Evolutionary conservation across 2,329 filamentous ascomycete species (phyloP).

Genomic region (Alternaria burnsii): DNA sequence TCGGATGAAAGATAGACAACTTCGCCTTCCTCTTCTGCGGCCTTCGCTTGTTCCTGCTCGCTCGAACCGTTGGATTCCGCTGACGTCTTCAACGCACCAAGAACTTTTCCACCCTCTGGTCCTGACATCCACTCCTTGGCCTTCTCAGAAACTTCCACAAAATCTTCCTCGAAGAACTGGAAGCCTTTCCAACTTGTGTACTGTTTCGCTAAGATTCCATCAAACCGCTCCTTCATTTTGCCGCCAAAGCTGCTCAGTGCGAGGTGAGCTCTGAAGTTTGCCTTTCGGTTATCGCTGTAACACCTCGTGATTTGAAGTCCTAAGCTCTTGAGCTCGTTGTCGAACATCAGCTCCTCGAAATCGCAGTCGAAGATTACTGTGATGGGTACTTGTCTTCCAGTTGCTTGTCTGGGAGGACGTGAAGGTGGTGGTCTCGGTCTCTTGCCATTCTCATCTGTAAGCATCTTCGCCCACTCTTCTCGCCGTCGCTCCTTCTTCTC

Average conservation of each 20-base stretch:
- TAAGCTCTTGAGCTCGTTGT: slow-evolving; percentile 84
- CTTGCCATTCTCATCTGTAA: slow-evolving; percentile 32
- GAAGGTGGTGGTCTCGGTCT: slow-evolving; percentile 27
- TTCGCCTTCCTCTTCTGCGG: slow-evolving; percentile 57
- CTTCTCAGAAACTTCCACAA: slow-evolving; percentile 71
- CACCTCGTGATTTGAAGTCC: slow-evolving; percentile 83
- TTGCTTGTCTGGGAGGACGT: slow-evolving; percentile 32
- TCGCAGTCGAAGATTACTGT: slow-evolving; percentile 88
- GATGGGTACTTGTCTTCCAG: slow-evolving; percentile 72
- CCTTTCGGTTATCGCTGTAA: slow-evolving; percentile 85
- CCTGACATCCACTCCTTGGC: slow-evolving; percentile 74
- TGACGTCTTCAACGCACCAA: slow-evolving; percentile 62
- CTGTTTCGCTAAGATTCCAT: slow-evolving; percentile 74
- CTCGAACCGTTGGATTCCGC: slow-evolving; percentile 52
- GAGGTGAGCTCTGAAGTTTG: slow-evolving; percentile 74
- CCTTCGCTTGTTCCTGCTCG: slow-evolving; percentile 27
- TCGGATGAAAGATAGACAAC: slow-evolving; percentile 92
- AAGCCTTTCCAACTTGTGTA: slow-evolving; percentile 84
- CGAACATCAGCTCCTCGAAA: slow-evolving; percentile 89
- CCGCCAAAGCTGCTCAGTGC: slow-evolving; percentile 82
- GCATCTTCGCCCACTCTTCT: slow-evolving; percentile 54
- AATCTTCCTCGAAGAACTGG: slow-evolving; percentile 76
- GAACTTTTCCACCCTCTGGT: slow-evolving; percentile 65
- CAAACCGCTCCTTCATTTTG: slow-evolving; percentile 77
- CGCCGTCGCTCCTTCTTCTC: slow-evolving; percentile 63